phyloP scores from a whole-genome alignment of 768 basidiomycete genomes.

The Psilocybe tampanensis region DNA sequence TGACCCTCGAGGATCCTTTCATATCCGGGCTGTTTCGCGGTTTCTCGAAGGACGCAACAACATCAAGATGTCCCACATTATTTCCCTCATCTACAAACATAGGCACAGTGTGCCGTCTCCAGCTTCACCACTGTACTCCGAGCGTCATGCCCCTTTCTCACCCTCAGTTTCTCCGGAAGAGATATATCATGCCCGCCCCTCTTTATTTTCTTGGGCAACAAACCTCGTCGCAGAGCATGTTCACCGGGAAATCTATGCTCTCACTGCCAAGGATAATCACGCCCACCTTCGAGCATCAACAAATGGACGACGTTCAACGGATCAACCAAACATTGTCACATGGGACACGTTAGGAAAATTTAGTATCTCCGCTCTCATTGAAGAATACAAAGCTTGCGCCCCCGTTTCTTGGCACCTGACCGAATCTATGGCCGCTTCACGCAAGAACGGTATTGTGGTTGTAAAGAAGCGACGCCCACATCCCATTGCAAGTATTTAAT shows the following conservation, averaged over 20 bases:
- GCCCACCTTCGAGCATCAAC: too few species aligned
- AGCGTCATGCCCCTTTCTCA: too few species aligned
- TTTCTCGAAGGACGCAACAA: constrained; percentile 18
- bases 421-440: constrained; percentile 20
- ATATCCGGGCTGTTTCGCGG: not conserved
- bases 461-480: constrained; percentile 21
- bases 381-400: constrained; percentile 14
- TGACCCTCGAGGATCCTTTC: too few species aligned
- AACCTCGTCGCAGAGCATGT: too few species aligned
- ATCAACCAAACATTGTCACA: not conserved
- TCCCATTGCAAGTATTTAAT: constrained; percentile 16
- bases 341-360: not conserved
- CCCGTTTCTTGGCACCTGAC: constrained; percentile 19
- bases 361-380: constrained; percentile 13
- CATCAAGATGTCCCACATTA: constrained; percentile 16
- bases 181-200: too few species aligned
- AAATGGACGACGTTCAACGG: not conserved
- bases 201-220: too few species aligned
- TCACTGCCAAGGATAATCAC: too few species aligned
- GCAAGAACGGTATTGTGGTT: constrained; percentile 14
- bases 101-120: not conserved
- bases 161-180: too few species aligned
- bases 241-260: too few species aligned
- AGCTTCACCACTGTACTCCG: too few species aligned
- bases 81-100: constrained; percentile 19